phyloP scores from a whole-genome alignment of 2,329 filamentous ascomycete genomes.

The Penicillium fuscoglaucum region DNA sequence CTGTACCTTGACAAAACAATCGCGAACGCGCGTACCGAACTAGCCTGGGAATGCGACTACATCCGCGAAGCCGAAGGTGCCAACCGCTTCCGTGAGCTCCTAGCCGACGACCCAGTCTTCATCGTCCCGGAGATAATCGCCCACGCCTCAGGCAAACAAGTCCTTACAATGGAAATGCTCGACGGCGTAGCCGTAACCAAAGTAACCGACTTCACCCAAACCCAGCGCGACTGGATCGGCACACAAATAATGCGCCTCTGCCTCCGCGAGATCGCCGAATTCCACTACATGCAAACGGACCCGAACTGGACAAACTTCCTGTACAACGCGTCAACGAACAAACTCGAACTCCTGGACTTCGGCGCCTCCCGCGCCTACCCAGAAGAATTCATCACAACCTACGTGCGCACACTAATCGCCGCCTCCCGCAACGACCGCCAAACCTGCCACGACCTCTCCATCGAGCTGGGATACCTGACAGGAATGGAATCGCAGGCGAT shows the following conservation, averaged over 20 bases:
- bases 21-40: slow-evolving; percentile 85
- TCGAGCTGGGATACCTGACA: slow-evolving; percentile 84
- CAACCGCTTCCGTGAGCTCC: slow-evolving; percentile 70
- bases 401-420: slow-evolving; percentile 76
- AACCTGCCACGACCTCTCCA: slow-evolving; percentile 66
- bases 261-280: slow-evolving; percentile 88
- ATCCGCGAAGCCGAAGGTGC: slow-evolving; percentile 81
- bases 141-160: slow-evolving; percentile 79
- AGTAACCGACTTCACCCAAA: slow-evolving; percentile 70
- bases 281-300: slow-evolving; percentile 98
- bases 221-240: slow-evolving; percentile 92
- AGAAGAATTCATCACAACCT: slow-evolving; percentile 72
- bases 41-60: slow-evolving; percentile 98
- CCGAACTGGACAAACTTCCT: slow-evolving; percentile 99
- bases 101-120: slow-evolving; percentile 78
- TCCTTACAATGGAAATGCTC: slow-evolving; percentile 92
- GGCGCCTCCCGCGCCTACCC: slow-evolving; percentile 88
- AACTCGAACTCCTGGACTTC: slow-evolving; percentile 91
- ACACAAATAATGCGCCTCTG: slow-evolving; percentile 90
- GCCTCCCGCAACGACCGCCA: slow-evolving; percentile 70
- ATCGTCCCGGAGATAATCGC: slow-evolving; percentile 73
- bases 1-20: slow-evolving; percentile 97
- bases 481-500: slow-evolving; percentile 82
- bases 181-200: slow-evolving; percentile 83
- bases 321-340: slow-evolving; percentile 70